Percentiles rank a stretch among this genome's conserved stretches.
These are phyloP conservation scores for Sindora glabra DNA, from an alignment of 306 rosid species.

Conservation along the genomic window DNA sequence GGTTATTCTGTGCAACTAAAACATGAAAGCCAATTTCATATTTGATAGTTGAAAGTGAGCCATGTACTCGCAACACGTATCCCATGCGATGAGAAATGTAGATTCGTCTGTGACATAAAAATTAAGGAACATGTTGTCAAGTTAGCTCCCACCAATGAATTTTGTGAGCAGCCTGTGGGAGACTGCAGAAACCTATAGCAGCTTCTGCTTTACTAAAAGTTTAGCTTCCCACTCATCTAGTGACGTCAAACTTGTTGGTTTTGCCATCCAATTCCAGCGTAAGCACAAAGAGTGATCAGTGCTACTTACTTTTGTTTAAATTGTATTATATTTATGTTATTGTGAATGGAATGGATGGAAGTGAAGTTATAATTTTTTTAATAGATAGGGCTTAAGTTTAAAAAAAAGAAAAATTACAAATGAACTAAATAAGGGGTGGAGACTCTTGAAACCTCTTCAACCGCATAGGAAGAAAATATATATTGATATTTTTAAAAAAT, in stretches of 20 bases:
- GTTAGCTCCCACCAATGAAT: slow-evolving; percentile 11
- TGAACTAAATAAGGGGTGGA: too few species aligned
- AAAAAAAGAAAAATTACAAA: too few species aligned
- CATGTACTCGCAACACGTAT: neutral
- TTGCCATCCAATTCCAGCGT: slow-evolving; percentile 18
- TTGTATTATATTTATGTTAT: too few species aligned
- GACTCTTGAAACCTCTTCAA: neutral
- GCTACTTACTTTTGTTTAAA: too few species aligned
- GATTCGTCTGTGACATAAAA: slow-evolving; percentile 15
- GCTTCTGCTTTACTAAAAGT: neutral
- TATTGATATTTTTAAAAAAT: neutral
- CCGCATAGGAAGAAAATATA: neutral
- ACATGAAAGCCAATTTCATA: slow-evolving; percentile 3
- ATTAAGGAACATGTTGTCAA: neutral
- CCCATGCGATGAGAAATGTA: neutral
- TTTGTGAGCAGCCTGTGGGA: slow-evolving; percentile 25
- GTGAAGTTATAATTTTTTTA: too few species aligned
- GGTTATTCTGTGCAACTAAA: slow-evolving; percentile 9
- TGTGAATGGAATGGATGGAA: too few species aligned
- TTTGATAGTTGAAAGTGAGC: slow-evolving; percentile 11
- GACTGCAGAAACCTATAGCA: slow-evolving; percentile 11
- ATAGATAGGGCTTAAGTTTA: too few species aligned
- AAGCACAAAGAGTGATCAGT: slow-evolving; percentile 7
- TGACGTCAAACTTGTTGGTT: slow-evolving; percentile 10
- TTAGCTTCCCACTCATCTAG: slow-evolving; percentile 21